Evolutionary conservation across 345 rosid genomes (phyloP).

Genomic region (Barbarea vulgaris): DNA sequence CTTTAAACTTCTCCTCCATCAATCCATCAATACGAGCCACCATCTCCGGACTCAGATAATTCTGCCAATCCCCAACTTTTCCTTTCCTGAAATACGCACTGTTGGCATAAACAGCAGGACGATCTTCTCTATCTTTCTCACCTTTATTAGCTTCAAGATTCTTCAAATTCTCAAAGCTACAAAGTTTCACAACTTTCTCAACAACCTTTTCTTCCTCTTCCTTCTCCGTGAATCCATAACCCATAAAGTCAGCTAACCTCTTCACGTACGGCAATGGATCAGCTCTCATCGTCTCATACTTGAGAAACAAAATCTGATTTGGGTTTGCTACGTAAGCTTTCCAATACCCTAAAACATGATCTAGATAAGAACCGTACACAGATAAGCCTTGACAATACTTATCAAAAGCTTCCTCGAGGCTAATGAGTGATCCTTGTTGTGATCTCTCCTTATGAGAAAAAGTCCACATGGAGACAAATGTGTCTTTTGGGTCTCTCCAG

Average conservation of each 20-base stretch:
- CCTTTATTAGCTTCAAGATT: constrained; percentile 44
- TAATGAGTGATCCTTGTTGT: constrained; percentile 13
- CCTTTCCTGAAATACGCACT: constrained; percentile 46
- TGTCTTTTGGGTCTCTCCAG: constrained; percentile 44
- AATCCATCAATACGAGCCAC: constrained; percentile 36
- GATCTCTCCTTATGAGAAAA: constrained; percentile 39
- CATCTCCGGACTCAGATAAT: constrained; percentile 44
- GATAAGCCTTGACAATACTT: constrained; percentile 36
- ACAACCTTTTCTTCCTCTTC: constrained; percentile 35
- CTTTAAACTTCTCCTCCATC: constrained; percentile 38
- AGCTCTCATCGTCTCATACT: constrained; percentile 38
- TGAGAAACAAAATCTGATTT: constrained; percentile 35
- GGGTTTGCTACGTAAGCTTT: constrained; percentile 35
- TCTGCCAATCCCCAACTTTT: constrained; percentile 48
- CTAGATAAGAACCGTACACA: constrained; percentile 40
- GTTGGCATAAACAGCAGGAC: constrained; percentile 24
- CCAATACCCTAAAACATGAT: constrained; percentile 44
- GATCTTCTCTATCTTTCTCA: constrained; percentile 32
- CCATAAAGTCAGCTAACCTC: constrained; percentile 44
- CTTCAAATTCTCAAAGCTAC: constrained; percentile 47
- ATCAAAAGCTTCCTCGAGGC: constrained; percentile 38
- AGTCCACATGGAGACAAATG: constrained; percentile 41
- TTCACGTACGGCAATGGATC: constrained; percentile 39
- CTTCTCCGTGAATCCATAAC: constrained; percentile 27
- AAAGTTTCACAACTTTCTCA: constrained; percentile 37